phyloP scores from a whole-genome alignment of 768 basidiomycete species.

The Pulveroboletus sp. region DNA sequence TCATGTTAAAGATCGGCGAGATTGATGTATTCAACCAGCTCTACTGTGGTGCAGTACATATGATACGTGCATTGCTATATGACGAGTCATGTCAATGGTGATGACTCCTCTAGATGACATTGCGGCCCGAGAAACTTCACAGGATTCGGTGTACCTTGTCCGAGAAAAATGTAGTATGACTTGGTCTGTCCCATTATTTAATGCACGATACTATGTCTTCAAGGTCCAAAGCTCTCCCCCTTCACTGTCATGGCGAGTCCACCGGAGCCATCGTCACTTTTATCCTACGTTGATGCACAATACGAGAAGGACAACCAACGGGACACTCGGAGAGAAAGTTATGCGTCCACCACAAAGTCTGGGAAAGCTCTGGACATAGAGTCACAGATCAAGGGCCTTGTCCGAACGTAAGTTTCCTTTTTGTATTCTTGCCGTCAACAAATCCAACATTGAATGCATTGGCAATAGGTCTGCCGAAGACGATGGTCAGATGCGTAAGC shows the following conservation, averaged over 20 bases:
- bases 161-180: too few relatives aligned
- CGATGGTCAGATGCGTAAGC: constrained; percentile 35
- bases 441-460: not conserved
- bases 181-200: too few relatives aligned
- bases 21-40: too few relatives aligned
- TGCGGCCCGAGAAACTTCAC: too few relatives aligned
- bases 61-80: too few relatives aligned
- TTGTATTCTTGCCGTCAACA: not conserved
- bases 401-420: constrained; percentile 7
- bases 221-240: too few relatives aligned
- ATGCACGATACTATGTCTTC: too few relatives aligned
- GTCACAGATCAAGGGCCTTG: constrained; percentile 13
- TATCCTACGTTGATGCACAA: not conserved
- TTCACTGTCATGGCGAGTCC: not conserved
- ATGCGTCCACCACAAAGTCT: not conserved
- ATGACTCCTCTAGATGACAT: too few relatives aligned
- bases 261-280: not conserved
- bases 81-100: too few relatives aligned
- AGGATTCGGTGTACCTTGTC: too few relatives aligned
- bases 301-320: not conserved
- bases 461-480: constrained; percentile 32
- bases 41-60: too few relatives aligned
- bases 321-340: not conserved
- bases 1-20: too few relatives aligned
- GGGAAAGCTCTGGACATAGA: constrained; percentile 7